Evolutionary conservation across 2,329 filamentous ascomycete genomes (phyloP), one percentile per base, ranked within the genome.

Genomic region (Fusarium luffae): DNA sequence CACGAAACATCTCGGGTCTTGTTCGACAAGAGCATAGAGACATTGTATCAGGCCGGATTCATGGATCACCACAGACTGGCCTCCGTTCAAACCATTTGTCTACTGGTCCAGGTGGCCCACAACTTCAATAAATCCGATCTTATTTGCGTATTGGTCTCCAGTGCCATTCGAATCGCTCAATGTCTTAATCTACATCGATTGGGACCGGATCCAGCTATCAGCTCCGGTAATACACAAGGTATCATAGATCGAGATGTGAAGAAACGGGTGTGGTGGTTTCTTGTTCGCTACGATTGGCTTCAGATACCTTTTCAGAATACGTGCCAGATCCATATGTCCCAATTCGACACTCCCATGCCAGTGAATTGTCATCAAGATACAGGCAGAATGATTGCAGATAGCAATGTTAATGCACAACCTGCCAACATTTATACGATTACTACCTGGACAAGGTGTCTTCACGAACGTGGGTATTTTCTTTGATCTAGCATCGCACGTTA

Each of bases 241-340:
- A 5, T 2, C 5, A 3, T 59, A 1, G 25, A 28, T 12, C 25
- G 52, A 10, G 42, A 60, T 11, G 21, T 60, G 7, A 43, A 43
- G 40, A 60, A 47, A 21, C 25, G 42, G 5, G 11, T 60, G 0
- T 60, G 57, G 57, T 60, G 52, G 57, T 60, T 60, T 21, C 57
- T 60, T 2, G 57, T 58, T 3, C 57, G 57, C 4, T 60, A 60
- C 10, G 57, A 58, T n/a, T 60, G 57, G 57, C 14, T 60, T 9
- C 52, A 60, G 5, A 60, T 60, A 5, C 27, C 57, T 3, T 60
- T 42, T 6, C 57, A 60, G 7, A 60, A 60, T 14, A 60, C 52
- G 2, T 60, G 57, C 16, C 57, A 60, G 6, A 58, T 60, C 12
- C 42, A 58, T 5, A 25, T 12, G 1, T 18, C 52, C 0, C 52